A percentile compares a stretch with the other conserved stretches of the same genome.
Conservation (phyloP, 352 stramenopile species). For the Aphanomyces invadans region DNA sequence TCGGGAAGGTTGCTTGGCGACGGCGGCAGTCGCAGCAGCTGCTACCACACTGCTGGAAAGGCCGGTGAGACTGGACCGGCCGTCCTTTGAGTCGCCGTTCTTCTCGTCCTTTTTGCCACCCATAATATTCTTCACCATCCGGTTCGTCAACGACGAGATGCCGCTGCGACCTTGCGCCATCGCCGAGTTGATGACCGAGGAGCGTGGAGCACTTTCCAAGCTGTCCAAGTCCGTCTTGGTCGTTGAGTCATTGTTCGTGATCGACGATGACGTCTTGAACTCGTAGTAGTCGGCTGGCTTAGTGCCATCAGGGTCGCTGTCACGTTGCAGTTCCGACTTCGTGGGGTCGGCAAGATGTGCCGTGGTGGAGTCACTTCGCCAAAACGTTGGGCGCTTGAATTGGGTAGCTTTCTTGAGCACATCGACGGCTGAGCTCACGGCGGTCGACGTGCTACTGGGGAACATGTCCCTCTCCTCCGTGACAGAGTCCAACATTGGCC, state of each 20-base stretch:
- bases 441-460: conserved; percentile 43
- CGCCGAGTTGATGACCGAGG: conserved; percentile 27
- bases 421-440: conserved; percentile 41
- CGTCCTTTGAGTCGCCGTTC: conserved; percentile 32
- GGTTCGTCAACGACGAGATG: conserved; percentile 36
- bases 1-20: neutral
- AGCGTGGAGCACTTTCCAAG: conserved; percentile 39
- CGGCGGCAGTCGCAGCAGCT: conserved; percentile 3
- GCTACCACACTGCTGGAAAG: neutral
- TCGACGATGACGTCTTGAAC: conserved; percentile 35
- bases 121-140: conserved; percentile 44
- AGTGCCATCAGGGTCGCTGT: conserved; percentile 41
- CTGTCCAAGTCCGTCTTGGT: conserved; percentile 72
- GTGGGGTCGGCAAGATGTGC: neutral
- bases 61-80: conserved; percentile 10
- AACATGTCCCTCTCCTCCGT: conserved; percentile 60
- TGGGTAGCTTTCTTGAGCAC: conserved; percentile 55
- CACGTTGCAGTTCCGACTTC: conserved; percentile 42
- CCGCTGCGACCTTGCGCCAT: conserved; percentile 75
- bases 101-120: conserved; percentile 32
- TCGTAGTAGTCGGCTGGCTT: conserved; percentile 34
- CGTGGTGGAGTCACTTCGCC: conserved; percentile 36
- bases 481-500: conserved; percentile 65
- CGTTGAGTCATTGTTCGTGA: conserved; percentile 34
- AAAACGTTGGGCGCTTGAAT: conserved; percentile 71